phyloP scores from a whole-genome alignment of 768 basidiomycete genomes.

The Lentinula sp. region DNA sequence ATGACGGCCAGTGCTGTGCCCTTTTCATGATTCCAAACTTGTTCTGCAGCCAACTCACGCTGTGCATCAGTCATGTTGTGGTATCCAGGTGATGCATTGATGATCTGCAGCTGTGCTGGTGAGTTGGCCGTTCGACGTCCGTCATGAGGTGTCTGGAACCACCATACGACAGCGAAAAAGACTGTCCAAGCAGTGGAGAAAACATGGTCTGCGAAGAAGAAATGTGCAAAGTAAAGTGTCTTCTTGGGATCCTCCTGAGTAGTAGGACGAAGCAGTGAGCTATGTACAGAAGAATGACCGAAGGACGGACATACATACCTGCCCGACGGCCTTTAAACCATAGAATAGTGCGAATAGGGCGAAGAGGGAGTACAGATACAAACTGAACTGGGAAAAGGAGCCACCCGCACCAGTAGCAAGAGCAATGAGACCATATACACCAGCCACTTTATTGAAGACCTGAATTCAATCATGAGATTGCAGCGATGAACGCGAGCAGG shows the following conservation, averaged over 20 bases:
- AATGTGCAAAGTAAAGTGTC: conserved; percentile 83
- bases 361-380: conserved; percentile 89
- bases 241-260: conserved; percentile 84
- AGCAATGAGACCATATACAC: conserved; percentile 93
- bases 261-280: conserved; percentile 12
- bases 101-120: conserved; percentile 81
- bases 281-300: conserved; percentile 2
- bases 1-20: conserved; percentile 74
- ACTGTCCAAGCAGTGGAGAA: conserved; percentile 89
- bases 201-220: conserved; percentile 89
- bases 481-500: not conserved
- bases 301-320: conserved; percentile 45
- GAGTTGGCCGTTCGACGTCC: conserved; percentile 79
- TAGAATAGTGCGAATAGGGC: conserved; percentile 78
- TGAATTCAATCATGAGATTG: conserved; percentile 18
- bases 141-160: conserved; percentile 88
- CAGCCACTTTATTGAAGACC: conserved; percentile 97
- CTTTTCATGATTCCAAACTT: conserved; percentile 89
- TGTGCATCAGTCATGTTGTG: conserved; percentile 54
- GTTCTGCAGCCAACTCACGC: conserved; percentile 65
- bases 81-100: conserved; percentile 50
- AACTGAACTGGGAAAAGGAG: conserved; percentile 86
- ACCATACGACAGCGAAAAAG: conserved; percentile 89
- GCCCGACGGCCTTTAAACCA: conserved; percentile 82
- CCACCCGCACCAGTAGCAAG: conserved; percentile 86